phyloP scores from a whole-genome alignment of 139 green algal genomes.

The Choricystis sp. region DNA sequence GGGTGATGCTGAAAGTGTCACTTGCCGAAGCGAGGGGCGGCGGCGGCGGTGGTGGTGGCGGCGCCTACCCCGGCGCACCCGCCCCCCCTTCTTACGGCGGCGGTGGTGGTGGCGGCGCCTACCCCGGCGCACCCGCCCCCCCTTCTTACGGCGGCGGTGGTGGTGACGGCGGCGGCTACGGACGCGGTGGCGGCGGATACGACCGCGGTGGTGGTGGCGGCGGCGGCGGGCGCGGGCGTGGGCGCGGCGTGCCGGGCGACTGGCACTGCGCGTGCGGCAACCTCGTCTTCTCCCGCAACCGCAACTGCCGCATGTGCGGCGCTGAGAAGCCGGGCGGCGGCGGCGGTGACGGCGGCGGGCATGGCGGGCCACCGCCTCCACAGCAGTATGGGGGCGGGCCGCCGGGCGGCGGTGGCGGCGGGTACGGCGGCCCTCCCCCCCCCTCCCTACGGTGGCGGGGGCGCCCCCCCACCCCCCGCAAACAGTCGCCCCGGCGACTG shows the following conservation, averaged over 20 bases:
- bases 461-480: background rate
- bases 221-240: constrained; percentile 3
- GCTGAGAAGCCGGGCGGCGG: constrained; percentile 22
- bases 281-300: constrained; percentile 54
- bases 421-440: constrained; percentile 8
- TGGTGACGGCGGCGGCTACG: constrained; percentile 5
- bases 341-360: constrained; percentile 10
- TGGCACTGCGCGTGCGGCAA: constrained; percentile 74
- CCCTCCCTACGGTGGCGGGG: constrained; percentile 3
- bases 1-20: constrained; percentile 15
- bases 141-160: constrained; percentile 9
- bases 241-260: constrained; percentile 20
- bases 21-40: constrained; percentile 8
- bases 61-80: constrained; percentile 10
- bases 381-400: too few species aligned
- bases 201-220: constrained; percentile 8
- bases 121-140: constrained; percentile 8
- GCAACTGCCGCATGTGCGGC: constrained; percentile 57
- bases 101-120: constrained; percentile 8
- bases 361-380: too few species aligned
- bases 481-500: constrained; percentile 10
- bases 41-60: constrained; percentile 9
- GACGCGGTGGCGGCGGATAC: background rate
- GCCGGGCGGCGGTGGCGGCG: constrained; percentile 5
- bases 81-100: constrained; percentile 11